Evolutionary conservation across 1,284 basidiomycete species (phyloP), one percentile per base, ranked within the genome.

Genomic region (Naganishia sp.): DNA sequence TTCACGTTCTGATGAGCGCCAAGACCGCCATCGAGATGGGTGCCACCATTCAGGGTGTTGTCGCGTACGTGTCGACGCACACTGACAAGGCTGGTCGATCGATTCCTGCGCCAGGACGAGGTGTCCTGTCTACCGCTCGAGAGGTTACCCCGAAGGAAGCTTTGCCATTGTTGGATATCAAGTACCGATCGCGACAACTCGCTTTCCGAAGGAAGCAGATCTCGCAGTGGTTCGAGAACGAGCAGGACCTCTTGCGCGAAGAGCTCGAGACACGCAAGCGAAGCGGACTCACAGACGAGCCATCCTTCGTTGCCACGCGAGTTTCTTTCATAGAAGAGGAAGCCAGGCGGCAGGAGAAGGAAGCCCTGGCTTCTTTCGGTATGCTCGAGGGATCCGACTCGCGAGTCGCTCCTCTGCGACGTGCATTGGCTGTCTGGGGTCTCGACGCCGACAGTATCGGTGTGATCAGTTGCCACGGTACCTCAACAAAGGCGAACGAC

Each of bases 401-500:
- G 67, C 86, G 86, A 58, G 85, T 95, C 69, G 88, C 92, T 35
- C 95, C 95, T 67, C 85, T 99, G 68, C 91, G 94, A 73, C 90
- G 93, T 62, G 94, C 94, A 10, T 85, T 99, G 57, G 95, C 96
- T 66, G 90, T 97, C 57, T 99, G 94, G 93, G 94, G 94, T 71
- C 83, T 99, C 67, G 90, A 87, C 25, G 89, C 90, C 42, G 94
- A 99, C 77, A 92, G 96, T 69, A 88, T 99, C 71, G 83, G 84
- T 69, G 82, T 83, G 68, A 75, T 82, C 73, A 72, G 71, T 56
- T 80, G 78, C 67, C 79, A 81, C 76, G 92, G 90, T 74, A 99
- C 95, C 6, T 95, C 94, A 74, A 99, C 96, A 45, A 89, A 88
- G 73, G 95, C 95, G 43, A 99, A 99, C 80, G 94, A 99, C 85